These are phyloP conservation scores for Cladosporium sp. DNA, from an alignment of 2,329 filamentous ascomycete genomes.

Conservation along the genomic window DNA sequence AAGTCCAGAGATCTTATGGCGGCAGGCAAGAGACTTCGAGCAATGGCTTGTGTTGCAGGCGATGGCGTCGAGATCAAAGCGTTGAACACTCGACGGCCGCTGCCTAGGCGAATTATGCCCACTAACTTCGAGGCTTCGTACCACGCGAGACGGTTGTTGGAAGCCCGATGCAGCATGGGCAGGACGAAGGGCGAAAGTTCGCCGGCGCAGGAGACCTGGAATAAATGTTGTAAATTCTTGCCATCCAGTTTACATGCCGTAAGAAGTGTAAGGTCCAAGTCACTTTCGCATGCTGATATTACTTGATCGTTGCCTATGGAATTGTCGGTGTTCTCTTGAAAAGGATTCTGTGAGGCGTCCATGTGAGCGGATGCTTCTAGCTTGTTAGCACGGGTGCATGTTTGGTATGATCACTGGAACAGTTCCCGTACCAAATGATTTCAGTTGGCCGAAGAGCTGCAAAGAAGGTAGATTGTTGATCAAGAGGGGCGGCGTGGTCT, in stretches of 20 bases:
- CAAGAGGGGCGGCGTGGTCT: neutral
- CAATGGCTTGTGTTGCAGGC: conserved; percentile 7
- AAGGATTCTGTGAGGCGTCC: neutral
- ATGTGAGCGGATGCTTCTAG: neutral
- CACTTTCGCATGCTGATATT: neutral
- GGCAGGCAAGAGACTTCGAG: neutral
- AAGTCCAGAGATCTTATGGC: neutral
- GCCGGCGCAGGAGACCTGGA: neutral
- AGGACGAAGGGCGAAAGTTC: neutral
- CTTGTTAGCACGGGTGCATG: neutral
- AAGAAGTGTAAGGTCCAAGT: neutral
- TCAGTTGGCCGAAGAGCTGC: neutral
- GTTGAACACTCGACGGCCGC: neutral
- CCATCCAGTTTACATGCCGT: neutral
- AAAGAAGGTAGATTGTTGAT: conserved; percentile 7
- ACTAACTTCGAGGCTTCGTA: neutral
- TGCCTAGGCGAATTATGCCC: neutral
- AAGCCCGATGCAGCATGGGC: neutral
- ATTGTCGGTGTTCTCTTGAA: neutral
- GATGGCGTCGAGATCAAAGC: neutral
- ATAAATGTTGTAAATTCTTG: neutral
- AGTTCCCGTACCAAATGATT: neutral
- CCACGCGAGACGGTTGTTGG: neutral
- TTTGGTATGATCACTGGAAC: neutral
- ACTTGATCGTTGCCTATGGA: neutral